A percentile compares a stretch with the other conserved stretches of the same genome.
Evolutionary conservation across 805 yeast genomes (phyloP).

Genomic region (Saccharomycopsis sp.): DNA sequence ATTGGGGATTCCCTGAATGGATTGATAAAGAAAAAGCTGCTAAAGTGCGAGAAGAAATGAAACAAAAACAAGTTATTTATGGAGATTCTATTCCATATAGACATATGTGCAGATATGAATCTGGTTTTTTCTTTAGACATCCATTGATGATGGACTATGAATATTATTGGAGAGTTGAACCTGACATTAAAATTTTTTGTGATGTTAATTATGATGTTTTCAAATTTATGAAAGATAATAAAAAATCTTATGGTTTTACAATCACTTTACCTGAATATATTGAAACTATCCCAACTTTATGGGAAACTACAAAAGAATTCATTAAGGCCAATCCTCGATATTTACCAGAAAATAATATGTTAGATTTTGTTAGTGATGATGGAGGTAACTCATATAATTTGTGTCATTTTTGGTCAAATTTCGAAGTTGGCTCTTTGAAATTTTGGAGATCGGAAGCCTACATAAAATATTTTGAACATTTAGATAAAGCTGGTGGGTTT

Average conservation of each 20-base stretch:
- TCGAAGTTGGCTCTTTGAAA: constrained; percentile 69
- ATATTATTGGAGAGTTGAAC: constrained; percentile 95
- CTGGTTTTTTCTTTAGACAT: constrained; percentile 84
- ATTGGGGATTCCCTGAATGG: constrained; percentile 85
- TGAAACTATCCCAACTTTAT: constrained; percentile 66
- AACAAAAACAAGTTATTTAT: constrained; percentile 45
- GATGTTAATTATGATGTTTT: constrained; percentile 77
- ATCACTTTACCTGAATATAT: constrained; percentile 70
- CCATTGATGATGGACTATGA: constrained; percentile 68
- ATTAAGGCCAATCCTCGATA: constrained; percentile 52
- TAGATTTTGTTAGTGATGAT: constrained; percentile 67
- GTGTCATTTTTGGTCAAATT: constrained; percentile 90
- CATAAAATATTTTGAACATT: constrained; percentile 57
- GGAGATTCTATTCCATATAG: constrained; percentile 66
- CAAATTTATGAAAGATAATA: constrained; percentile 73
- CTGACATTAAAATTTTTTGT: constrained; percentile 72
- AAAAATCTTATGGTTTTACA: constrained; percentile 70
- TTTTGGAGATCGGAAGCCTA: constrained; percentile 75
- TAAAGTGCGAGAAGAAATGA: constrained; percentile 46
- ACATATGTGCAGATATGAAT: constrained; percentile 90
- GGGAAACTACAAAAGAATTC: constrained; percentile 65
- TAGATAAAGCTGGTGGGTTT: constrained; percentile 84
- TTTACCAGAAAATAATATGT: constrained; percentile 52
- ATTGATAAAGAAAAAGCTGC: constrained; percentile 68
- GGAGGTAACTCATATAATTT: constrained; percentile 66